These are phyloP conservation scores for Paxillus rubicundulus DNA, from an alignment of 768 basidiomycete genomes.

Conservation along the genomic window DNA sequence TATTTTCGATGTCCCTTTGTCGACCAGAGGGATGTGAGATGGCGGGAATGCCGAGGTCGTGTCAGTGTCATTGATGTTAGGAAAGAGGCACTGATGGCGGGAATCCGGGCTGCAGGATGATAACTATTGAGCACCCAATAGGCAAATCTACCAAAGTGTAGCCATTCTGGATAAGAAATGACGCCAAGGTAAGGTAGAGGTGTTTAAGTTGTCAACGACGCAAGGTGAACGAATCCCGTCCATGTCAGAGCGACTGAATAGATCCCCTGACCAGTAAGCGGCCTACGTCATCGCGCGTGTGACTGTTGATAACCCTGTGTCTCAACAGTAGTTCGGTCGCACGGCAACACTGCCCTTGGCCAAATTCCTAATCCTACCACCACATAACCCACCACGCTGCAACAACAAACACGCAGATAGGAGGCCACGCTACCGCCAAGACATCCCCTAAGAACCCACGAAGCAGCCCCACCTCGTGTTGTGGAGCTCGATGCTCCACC, in stretches of 20 bases:
- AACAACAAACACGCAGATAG: slow-evolving; percentile 30
- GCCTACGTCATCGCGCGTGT: too few relatives aligned
- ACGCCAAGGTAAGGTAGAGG: background rate
- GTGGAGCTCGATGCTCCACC: slow-evolving; percentile 7
- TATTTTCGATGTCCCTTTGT: too few relatives aligned
- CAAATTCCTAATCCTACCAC: slow-evolving; percentile 12
- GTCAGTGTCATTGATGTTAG: too few relatives aligned
- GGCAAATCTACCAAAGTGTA: background rate
- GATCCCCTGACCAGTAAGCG: too few relatives aligned
- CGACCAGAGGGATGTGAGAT: too few relatives aligned
- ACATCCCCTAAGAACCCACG: slow-evolving; percentile 32
- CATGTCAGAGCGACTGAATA: background rate
- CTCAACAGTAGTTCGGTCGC: too few relatives aligned
- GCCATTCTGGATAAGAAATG: background rate
- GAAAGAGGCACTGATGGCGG: too few relatives aligned
- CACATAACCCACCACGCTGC: slow-evolving; percentile 35
- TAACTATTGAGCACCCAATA: too few relatives aligned
- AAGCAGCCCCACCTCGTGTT: slow-evolving; percentile 24
- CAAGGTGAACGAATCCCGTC: background rate
- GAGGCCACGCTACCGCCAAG: slow-evolving; percentile 37
- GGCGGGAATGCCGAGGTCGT: too few relatives aligned
- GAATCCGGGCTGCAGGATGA: too few relatives aligned
- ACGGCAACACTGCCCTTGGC: too few relatives aligned
- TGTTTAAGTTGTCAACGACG: background rate
- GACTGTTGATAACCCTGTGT: background rate